Conservation (phyloP, 306 rosid genomes). For the Fragaria nilgerrensis region DNA sequence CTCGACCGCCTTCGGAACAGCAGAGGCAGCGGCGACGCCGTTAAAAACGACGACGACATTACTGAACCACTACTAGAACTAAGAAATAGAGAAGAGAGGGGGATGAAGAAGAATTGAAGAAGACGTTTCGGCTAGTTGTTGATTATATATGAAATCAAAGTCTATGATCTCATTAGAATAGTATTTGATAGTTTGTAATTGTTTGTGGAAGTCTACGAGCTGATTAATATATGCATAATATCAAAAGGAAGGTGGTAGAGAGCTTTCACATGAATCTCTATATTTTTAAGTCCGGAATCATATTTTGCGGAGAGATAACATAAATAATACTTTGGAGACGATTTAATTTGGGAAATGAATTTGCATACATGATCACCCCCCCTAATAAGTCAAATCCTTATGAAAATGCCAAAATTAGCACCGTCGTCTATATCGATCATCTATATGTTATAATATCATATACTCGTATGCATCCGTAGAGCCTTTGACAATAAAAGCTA, state of each 20-base stretch:
- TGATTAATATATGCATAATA: background rate
- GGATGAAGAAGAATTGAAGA: background rate
- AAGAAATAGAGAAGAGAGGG: background rate
- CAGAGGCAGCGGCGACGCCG: slow-evolving; percentile 40
- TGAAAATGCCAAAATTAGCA: background rate
- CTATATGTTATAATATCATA: background rate
- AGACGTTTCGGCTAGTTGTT: background rate
- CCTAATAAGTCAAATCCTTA: background rate
- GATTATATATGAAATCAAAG: background rate
- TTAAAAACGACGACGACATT: slow-evolving; percentile 27
- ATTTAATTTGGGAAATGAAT: background rate
- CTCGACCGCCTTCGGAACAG: slow-evolving; percentile 54
- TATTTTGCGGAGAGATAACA: slow-evolving; percentile 23
- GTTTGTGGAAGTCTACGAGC: slow-evolving; percentile 19
- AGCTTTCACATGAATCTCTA: slow-evolving; percentile 21
- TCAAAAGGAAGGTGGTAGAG: slow-evolving; percentile 16
- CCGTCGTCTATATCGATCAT: background rate
- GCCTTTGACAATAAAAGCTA: background rate
- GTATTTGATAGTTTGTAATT: slow-evolving; percentile 10
- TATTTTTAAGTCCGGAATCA: background rate
- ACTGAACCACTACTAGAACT: background rate
- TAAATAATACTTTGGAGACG: slow-evolving; percentile 1
- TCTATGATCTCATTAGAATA: slow-evolving; percentile 3
- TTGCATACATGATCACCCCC: background rate
- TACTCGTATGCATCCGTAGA: background rate